Conservation (phyloP, 2,329 filamentous ascomycete species). For the Xylaria sp. region DNA sequence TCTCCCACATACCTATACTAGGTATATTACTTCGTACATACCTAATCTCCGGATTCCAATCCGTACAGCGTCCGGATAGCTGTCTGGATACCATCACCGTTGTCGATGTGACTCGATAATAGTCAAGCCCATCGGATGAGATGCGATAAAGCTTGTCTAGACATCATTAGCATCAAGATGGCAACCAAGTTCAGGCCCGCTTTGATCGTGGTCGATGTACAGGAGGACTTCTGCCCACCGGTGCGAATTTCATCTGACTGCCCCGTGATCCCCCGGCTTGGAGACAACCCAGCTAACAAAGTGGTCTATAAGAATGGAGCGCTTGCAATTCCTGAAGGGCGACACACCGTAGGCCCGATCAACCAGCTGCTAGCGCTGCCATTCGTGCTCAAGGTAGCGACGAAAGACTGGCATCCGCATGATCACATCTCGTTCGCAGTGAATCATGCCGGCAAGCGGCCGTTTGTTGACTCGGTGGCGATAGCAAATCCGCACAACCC, state of each 20-base stretch:
- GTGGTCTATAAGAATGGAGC: constrained; percentile 60
- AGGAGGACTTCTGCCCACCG: constrained; percentile 92
- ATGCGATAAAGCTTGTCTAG: no score
- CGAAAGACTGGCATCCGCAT: constrained; percentile 84
- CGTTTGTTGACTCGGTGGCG: constrained; percentile 60
- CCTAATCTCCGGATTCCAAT: no score
- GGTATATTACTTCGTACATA: no score
- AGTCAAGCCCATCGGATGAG: no score
- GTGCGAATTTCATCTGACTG: constrained; percentile 43
- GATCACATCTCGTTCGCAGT: constrained; percentile 84
- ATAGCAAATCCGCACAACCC: constrained; percentile 64
- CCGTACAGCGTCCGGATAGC: no score
- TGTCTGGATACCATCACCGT: no score
- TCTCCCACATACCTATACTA: no score
- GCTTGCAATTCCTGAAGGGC: constrained; percentile 73
- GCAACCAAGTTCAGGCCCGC: constrained; percentile 41
- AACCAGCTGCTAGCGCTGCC: constrained; percentile 69
- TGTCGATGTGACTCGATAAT: no score
- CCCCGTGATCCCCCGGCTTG: not conserved
- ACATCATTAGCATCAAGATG: constrained; percentile 17
- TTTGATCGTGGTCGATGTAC: constrained; percentile 75
- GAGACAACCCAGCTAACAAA: constrained; percentile 15
- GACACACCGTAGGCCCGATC: constrained; percentile 62
- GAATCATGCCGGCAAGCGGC: constrained; percentile 63
- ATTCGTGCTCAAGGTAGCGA: constrained; percentile 72